Evolutionary conservation across 768 basidiomycete genomes (phyloP).

Genomic region (Imleria badia): DNA sequence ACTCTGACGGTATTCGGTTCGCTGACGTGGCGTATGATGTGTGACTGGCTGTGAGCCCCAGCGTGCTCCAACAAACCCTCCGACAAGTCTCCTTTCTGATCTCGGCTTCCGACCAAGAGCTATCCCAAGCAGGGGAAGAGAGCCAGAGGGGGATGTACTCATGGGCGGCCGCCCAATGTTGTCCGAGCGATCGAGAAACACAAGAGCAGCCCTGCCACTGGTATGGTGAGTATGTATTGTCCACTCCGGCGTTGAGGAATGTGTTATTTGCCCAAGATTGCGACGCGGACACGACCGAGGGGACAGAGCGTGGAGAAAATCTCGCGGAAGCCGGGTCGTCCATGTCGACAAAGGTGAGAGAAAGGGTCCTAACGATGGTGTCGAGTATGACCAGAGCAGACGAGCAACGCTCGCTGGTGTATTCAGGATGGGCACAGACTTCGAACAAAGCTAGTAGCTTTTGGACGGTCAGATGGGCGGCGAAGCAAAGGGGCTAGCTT

Average conservation of each 20-base stretch:
- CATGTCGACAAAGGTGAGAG: conserved; percentile 58
- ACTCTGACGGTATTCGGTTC: conserved; percentile 38
- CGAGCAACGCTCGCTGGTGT: conserved; percentile 51
- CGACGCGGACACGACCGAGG: conserved; percentile 35
- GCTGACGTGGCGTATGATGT: conserved; percentile 56
- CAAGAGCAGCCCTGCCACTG: conserved; percentile 45
- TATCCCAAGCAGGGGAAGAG: conserved; percentile 63
- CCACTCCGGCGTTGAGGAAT: background rate
- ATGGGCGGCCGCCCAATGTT: conserved; percentile 47
- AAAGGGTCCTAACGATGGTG: conserved; percentile 61
- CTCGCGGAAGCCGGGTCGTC: conserved; percentile 51
- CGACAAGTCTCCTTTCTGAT: conserved; percentile 71
- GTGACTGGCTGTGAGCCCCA: conserved; percentile 63
- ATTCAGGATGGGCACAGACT: conserved; percentile 63
- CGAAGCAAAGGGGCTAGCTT: conserved; percentile 19
- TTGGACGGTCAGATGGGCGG: conserved; percentile 7
- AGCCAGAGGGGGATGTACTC: conserved; percentile 64
- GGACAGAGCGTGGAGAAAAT: conserved; percentile 52
- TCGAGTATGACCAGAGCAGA: conserved; percentile 65
- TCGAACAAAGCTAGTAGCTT: conserved; percentile 74
- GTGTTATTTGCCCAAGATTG: conserved; percentile 9
- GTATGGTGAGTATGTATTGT: conserved; percentile 7
- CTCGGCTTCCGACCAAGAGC: conserved; percentile 57
- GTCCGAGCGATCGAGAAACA: conserved; percentile 47
- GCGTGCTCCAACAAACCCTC: conserved; percentile 70